A percentile compares a stretch with the other conserved stretches of the same genome.
Evolutionary conservation across 2,329 filamentous ascomycete species (phyloP).

Genomic region (Cytospora piceae): DNA sequence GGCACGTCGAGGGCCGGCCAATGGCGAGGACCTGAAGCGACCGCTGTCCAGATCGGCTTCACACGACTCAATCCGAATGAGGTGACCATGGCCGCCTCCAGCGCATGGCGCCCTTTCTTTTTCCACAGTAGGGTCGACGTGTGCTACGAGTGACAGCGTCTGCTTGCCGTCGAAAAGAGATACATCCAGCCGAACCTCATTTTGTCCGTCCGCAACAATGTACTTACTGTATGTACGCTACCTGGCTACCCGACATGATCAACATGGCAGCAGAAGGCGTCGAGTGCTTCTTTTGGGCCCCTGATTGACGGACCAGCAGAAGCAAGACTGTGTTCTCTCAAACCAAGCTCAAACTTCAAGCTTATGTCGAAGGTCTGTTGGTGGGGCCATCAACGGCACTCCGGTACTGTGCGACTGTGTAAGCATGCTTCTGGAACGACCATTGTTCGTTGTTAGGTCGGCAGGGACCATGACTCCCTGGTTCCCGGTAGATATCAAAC

Average conservation of each 20-base stretch:
- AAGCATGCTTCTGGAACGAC: background rate
- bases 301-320: background rate
- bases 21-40: slow-evolving; percentile 9
- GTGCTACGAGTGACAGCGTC: slow-evolving; percentile 10
- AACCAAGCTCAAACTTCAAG: background rate
- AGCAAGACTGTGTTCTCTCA: background rate
- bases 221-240: background rate
- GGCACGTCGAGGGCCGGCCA: slow-evolving; percentile 1
- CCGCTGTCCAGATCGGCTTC: slow-evolving; percentile 12
- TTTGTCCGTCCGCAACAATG: slow-evolving; percentile 2
- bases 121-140: background rate
- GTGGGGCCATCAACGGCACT: too few relatives aligned
- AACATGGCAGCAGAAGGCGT: background rate
- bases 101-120: background rate
- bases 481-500: background rate
- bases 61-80: background rate
- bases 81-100: background rate
- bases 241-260: background rate
- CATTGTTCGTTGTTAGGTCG: background rate
- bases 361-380: too few relatives aligned
- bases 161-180: background rate
- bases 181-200: slow-evolving; percentile 4
- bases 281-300: background rate
- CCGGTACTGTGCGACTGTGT: too few relatives aligned
- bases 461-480: background rate